phyloP scores from a whole-genome alignment of 306 rosid genomes.

The Vigna nakashimae region DNA sequence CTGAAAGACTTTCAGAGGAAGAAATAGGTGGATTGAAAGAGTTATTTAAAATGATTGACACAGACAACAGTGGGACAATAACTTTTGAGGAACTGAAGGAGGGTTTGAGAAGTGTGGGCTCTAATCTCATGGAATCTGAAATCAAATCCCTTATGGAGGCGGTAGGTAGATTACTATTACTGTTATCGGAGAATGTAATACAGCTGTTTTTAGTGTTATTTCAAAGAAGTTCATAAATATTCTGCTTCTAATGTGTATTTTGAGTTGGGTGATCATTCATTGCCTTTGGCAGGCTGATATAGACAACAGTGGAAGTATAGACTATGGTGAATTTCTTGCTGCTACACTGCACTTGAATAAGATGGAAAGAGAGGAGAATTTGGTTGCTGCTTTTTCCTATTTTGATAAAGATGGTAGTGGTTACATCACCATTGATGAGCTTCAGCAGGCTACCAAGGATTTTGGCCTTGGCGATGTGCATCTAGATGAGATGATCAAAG shows the following conservation, averaged over 20 bases:
- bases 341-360: conserved; percentile 91
- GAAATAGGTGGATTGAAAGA: conserved; percentile 93
- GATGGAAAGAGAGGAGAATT: conserved; percentile 91
- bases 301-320: conserved; percentile 86
- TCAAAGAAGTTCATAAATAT: neutral
- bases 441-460: conserved; percentile 79
- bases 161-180: conserved; percentile 56
- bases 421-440: conserved; percentile 87
- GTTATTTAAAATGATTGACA: conserved; percentile 87
- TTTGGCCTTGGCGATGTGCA: conserved; percentile 83
- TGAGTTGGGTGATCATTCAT: conserved; percentile 18
- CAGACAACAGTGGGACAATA: conserved; percentile 82
- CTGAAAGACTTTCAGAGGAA: conserved; percentile 92
- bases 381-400: conserved; percentile 82
- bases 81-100: conserved; percentile 89
- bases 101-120: conserved; percentile 80
- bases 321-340: conserved; percentile 92
- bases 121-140: conserved; percentile 87
- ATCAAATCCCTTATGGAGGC: conserved; percentile 89
- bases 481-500: conserved; percentile 72
- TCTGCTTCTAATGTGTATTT: conserved; percentile 22
- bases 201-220: conserved; percentile 6
- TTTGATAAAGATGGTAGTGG: conserved; percentile 92
- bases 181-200: conserved; percentile 37
- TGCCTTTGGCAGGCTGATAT: conserved; percentile 78